phyloP scores from a whole-genome alignment of 257 asterid species.

The Avicennia marina region DNA sequence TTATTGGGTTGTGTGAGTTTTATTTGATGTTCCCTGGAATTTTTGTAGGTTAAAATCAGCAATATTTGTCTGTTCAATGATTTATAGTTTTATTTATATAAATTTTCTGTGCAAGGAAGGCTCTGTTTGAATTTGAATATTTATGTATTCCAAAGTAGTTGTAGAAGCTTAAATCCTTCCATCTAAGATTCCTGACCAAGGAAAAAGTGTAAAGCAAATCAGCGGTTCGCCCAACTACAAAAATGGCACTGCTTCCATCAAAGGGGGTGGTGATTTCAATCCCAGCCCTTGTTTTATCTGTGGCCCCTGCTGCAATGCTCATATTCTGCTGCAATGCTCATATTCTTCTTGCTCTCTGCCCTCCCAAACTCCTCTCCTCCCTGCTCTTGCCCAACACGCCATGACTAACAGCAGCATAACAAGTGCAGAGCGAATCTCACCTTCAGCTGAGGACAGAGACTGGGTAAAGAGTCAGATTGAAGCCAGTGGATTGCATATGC shows the following conservation, averaged over 20 bases:
- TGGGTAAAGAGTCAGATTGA: constrained; percentile 73
- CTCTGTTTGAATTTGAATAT: too few species aligned
- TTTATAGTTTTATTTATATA: too few species aligned
- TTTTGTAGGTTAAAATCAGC: too few species aligned
- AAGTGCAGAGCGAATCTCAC: constrained; percentile 40
- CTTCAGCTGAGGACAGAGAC: constrained; percentile 59
- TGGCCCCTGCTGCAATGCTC: constrained; percentile 41
- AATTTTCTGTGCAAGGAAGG: too few species aligned
- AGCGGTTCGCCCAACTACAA: neutral
- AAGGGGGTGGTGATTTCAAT: constrained; percentile 72
- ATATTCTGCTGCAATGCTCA: constrained; percentile 37
- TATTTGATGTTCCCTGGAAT: too few species aligned
- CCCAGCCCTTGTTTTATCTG: constrained; percentile 56
- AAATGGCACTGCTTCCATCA: constrained; percentile 49
- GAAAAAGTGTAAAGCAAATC: constrained; percentile 8
- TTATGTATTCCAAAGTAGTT: constrained; percentile 4
- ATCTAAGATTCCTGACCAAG: constrained; percentile 14
- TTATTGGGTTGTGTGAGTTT: too few species aligned
- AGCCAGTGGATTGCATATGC: constrained; percentile 85
- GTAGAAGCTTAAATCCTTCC: constrained; percentile 9
- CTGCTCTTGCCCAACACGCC: constrained; percentile 45
- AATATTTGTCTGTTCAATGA: too few species aligned
- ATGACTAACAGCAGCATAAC: neutral
- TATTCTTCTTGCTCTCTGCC: constrained; percentile 46
- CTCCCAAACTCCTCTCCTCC: constrained; percentile 38